phyloP scores from a whole-genome alignment of 1,284 basidiomycete genomes.

The Cutaneotrichosporon mucoides region DNA sequence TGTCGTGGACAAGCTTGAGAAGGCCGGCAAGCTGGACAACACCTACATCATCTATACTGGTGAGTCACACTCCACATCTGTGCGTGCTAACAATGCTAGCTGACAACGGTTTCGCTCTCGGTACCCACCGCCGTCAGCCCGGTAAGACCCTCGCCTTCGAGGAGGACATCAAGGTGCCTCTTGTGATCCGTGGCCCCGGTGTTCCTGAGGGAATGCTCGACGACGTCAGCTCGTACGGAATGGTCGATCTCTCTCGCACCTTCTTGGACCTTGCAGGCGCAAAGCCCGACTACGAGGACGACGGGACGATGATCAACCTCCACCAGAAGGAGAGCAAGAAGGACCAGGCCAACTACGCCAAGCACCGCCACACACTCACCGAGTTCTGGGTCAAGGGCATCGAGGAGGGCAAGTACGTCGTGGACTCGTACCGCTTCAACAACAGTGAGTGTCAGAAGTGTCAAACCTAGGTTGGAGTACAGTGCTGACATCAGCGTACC shows the following conservation, averaged over 20 bases:
- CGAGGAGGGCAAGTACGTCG: slow-evolving; percentile 33
- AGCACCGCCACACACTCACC: slow-evolving; percentile 22
- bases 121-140: slow-evolving; percentile 36
- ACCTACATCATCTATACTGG: slow-evolving; percentile 36
- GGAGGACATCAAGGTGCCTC: slow-evolving; percentile 38
- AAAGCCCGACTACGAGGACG: slow-evolving; percentile 29
- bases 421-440: slow-evolving; percentile 12
- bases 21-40: slow-evolving; percentile 32
- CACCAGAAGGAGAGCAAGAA: slow-evolving; percentile 9
- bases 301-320: slow-evolving; percentile 32
- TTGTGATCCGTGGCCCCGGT: slow-evolving; percentile 34
- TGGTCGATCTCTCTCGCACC: slow-evolving; percentile 37
- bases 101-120: slow-evolving; percentile 42
- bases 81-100: slow-evolving; percentile 1
- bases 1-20: slow-evolving; percentile 30
- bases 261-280: slow-evolving; percentile 40
- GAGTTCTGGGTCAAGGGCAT: slow-evolving; percentile 39
- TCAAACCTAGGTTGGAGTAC: not conserved
- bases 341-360: not conserved
- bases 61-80: no score
- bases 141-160: slow-evolving; percentile 42
- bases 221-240: slow-evolving; percentile 25
- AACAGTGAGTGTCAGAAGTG: slow-evolving; percentile 19
- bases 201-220: slow-evolving; percentile 24
- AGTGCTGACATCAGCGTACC: slow-evolving; percentile 23